A percentile compares a stretch with the other conserved stretches of the same genome.
Evolutionary conservation across 768 basidiomycete genomes (phyloP).

Genomic region (Termitomyces sp.): DNA sequence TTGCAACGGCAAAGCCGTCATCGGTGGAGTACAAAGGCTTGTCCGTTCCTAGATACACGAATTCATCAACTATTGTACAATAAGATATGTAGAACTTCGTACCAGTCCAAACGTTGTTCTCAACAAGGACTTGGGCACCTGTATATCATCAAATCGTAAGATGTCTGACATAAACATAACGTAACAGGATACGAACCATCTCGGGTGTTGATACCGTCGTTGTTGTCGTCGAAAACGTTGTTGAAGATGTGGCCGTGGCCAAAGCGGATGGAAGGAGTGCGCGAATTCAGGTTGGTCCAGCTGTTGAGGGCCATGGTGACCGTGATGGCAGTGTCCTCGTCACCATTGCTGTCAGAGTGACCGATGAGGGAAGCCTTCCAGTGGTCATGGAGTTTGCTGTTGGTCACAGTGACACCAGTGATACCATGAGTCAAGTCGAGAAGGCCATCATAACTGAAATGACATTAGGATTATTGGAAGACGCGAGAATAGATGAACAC

Average conservation of each 20-base stretch:
- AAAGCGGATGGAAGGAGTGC: constrained; percentile 43
- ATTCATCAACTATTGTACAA: neutral
- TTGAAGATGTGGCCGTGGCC: constrained; percentile 45
- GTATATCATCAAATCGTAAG: neutral
- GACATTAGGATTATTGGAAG: neutral
- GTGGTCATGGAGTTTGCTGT: constrained; percentile 40
- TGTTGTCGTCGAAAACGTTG: constrained; percentile 39
- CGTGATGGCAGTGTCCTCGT: constrained; percentile 35
- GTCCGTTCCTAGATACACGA: constrained; percentile 18
- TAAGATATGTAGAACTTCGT: neutral
- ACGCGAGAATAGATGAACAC: neutral
- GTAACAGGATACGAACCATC: constrained; percentile 22
- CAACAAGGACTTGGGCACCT: constrained; percentile 43
- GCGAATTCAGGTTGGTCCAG: constrained; percentile 38
- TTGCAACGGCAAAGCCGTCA: constrained; percentile 36
- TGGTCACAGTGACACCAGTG: constrained; percentile 37
- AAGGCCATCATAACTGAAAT: constrained; percentile 39
- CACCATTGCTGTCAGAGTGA: constrained; percentile 39
- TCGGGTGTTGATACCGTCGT: constrained; percentile 41
- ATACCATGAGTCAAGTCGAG: constrained; percentile 42
- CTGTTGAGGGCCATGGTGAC: constrained; percentile 42
- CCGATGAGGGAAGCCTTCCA: constrained; percentile 43
- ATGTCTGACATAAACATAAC: neutral
- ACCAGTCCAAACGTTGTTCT: constrained; percentile 44
- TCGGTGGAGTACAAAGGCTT: constrained; percentile 40